phyloP scores from a whole-genome alignment of 352 stramenopile species.

The Phytophthora pini region DNA sequence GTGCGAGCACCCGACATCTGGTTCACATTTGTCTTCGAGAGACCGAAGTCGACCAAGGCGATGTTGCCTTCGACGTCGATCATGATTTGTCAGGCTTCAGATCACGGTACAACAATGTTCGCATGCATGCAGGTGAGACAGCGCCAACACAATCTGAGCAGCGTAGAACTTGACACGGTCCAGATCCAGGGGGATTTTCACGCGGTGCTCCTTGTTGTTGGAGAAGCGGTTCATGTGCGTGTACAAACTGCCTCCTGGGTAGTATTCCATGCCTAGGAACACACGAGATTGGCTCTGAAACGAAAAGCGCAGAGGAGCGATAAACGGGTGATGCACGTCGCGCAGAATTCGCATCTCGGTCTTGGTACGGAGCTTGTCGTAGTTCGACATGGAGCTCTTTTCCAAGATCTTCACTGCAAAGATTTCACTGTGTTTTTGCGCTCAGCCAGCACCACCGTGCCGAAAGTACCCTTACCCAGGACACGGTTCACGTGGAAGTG shows the following conservation, averaged over 20 bases:
- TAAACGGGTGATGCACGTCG: constrained; percentile 93
- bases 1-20: constrained; percentile 84
- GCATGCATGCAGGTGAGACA: constrained; percentile 92
- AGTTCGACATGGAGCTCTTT: constrained; percentile 92
- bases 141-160: constrained; percentile 92
- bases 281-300: constrained; percentile 86
- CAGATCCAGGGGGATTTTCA: constrained; percentile 86
- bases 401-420: constrained; percentile 95
- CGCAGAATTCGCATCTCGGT: constrained; percentile 92
- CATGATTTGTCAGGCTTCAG: constrained; percentile 97
- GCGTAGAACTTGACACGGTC: constrained; percentile 90
- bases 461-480: constrained; percentile 95
- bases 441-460: constrained; percentile 90
- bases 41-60: constrained; percentile 94
- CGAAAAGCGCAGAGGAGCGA: constrained; percentile 89
- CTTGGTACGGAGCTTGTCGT: constrained; percentile 93
- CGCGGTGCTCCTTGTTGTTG: constrained; percentile 89
- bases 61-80: constrained; percentile 95
- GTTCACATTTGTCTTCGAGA: constrained; percentile 93
- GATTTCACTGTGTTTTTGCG: constrained; percentile 86
- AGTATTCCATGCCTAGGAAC: constrained; percentile 89
- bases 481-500: constrained; percentile 96
- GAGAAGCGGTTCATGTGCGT: constrained; percentile 94
- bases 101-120: constrained; percentile 97
- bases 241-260: constrained; percentile 85